Percentiles rank a stretch among this genome's conserved stretches.
These are phyloP conservation scores for Olyra latifolia DNA, from an alignment of 176 grass and related monocot genomes.

Conservation along the genomic window DNA sequence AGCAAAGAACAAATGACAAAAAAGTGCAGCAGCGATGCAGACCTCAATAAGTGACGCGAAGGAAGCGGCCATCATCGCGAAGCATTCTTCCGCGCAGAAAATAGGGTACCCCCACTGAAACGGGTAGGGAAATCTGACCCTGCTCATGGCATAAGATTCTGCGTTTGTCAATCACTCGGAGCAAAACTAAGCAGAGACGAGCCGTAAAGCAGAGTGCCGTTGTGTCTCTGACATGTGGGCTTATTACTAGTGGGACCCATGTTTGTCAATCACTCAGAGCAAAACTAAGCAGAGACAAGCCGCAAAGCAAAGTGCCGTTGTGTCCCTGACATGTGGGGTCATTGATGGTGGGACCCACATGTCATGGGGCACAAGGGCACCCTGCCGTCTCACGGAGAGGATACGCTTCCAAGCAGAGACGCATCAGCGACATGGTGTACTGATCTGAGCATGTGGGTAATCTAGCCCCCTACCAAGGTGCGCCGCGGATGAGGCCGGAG, in stretches of 20 bases:
- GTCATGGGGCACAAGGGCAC: too few relatives aligned
- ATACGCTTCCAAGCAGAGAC: too few relatives aligned
- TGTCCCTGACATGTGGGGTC: too few relatives aligned
- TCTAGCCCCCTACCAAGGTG: constrained; percentile 59
- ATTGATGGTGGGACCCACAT: too few relatives aligned
- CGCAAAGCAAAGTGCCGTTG: too few relatives aligned
- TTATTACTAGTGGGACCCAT: too few relatives aligned
- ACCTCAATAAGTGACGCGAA: constrained; percentile 95
- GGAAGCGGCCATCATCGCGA: constrained; percentile 91
- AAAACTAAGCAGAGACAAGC: background rate
- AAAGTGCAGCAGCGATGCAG: background rate
- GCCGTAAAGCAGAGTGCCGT: too few relatives aligned
- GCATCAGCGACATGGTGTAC: background rate
- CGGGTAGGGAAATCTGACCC: constrained; percentile 92
- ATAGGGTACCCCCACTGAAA: constrained; percentile 94
- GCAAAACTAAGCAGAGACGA: too few relatives aligned
- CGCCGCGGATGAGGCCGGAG: constrained; percentile 70
- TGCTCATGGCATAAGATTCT: constrained; percentile 24
- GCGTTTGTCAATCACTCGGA: background rate
- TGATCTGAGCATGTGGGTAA: background rate
- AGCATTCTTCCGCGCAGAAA: constrained; percentile 74
- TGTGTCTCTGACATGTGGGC: too few relatives aligned
- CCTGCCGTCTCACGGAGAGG: too few relatives aligned
- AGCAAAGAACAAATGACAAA: background rate
- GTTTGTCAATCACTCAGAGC: too few relatives aligned